Conservation (phyloP, 2,329 filamentous ascomycete species). For the Daldinia sp. region DNA sequence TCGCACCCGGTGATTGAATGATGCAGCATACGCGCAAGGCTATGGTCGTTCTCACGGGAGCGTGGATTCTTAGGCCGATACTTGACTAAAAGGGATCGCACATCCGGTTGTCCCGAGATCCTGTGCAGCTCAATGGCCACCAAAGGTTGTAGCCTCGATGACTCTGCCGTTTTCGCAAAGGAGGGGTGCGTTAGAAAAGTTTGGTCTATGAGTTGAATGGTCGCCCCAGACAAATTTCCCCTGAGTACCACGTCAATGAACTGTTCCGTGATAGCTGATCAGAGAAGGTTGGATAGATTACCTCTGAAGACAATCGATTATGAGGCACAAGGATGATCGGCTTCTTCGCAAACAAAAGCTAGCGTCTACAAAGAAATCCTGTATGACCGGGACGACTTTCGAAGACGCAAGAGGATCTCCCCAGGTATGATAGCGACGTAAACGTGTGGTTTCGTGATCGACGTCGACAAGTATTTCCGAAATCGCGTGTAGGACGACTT, state of each 20-base stretch:
- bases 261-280: background rate
- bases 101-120: constrained; percentile 18
- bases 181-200: constrained; percentile 2
- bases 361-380: constrained; percentile 36
- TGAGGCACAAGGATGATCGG: constrained; percentile 36
- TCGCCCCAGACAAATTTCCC: constrained; percentile 29
- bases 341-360: constrained; percentile 33
- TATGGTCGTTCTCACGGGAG: constrained; percentile 16
- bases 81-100: constrained; percentile 31
- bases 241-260: constrained; percentile 9
- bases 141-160: constrained; percentile 30
- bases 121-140: constrained; percentile 32
- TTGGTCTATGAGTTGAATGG: constrained; percentile 31
- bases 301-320: constrained; percentile 39
- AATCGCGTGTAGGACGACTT: constrained; percentile 32
- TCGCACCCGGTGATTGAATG: constrained; percentile 32
- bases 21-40: constrained; percentile 32
- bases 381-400: constrained; percentile 28
- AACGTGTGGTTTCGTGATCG: constrained; percentile 28
- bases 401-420: constrained; percentile 33
- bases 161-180: constrained; percentile 15
- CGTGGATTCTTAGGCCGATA: constrained; percentile 26
- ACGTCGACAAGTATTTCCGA: constrained; percentile 33
- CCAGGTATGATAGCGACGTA: constrained; percentile 31
- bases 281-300: constrained; percentile 11